Base-by-base conservation (phyloP, 106 monocot species). In the Dendrobium catenatum region DNA sequence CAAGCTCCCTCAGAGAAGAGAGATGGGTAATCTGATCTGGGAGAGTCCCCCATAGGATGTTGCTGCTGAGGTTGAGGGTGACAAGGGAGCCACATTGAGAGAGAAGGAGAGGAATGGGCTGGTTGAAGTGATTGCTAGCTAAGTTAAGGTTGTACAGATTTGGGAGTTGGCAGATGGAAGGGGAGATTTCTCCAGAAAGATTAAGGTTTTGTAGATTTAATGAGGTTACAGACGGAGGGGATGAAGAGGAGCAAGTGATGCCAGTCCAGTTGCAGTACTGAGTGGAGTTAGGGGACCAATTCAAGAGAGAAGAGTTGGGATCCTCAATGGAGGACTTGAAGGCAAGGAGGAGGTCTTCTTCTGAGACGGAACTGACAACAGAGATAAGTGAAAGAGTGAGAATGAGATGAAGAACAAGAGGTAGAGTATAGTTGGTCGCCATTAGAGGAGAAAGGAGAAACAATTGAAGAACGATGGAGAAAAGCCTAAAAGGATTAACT, bases 281-380 rank as follows among this genome's bases (percentile, higher is more conserved):
- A 42, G 87, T 68, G 70, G 77, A 59, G 72, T 41, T 49, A 42
- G 78, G 82, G 11, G 87, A 82, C 93, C 93, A 93, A 33, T 19
- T 46, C 76, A 89, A 87, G 59, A 93, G 90, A 44, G 89, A 80
- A 42, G 67, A 59, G 76, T 80, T 66, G 10, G 90, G 86, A 84
- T 89, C 93, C 26, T 82, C 13, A 16, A 93, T 29, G 75, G 89
- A 87, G 85, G 89, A 84, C 42, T 84, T 93, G 93, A 93, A 90
- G 85, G 72, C 44, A 67, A 93, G 88, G 42, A 93, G 90, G 15
- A 84, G 44, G 70, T 93, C 89, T 46, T 64, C 18, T 61, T 90
- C 89, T 29, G 85, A 80, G 15, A 74, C 6, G n/a, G 84, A 10
- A 46, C 78, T 37, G 78, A 68, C 2, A 18, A 42, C 13, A 42